phyloP scores from a whole-genome alignment of 2,329 filamentous ascomycete species.

The Colletotrichum eremochloae region DNA sequence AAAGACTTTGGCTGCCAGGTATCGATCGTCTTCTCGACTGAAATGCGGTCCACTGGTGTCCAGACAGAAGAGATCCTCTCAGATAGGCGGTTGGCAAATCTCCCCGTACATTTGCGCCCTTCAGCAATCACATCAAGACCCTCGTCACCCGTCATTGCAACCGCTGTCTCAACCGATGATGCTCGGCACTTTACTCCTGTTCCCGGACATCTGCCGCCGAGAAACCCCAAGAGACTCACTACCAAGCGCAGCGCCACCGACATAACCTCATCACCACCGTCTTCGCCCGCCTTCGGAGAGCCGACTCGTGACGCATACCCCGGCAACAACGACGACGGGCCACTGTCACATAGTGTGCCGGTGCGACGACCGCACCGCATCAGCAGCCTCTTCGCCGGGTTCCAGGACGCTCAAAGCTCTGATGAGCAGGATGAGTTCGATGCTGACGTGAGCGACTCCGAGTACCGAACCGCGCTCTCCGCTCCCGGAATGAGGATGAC shows the following conservation, averaged over 20 bases:
- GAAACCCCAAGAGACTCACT: constrained; percentile 70
- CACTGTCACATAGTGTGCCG: constrained; percentile 72
- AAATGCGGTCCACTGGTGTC: constrained; percentile 67
- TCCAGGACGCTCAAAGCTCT: constrained; percentile 76
- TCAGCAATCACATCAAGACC: constrained; percentile 78
- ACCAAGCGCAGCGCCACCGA: constrained; percentile 62
- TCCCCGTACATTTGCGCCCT: constrained; percentile 84
- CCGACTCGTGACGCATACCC: constrained; percentile 77
- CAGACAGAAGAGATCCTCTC: constrained; percentile 95
- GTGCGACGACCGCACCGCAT: constrained; percentile 79
- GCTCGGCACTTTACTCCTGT: constrained; percentile 62
- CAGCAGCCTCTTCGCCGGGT: constrained; percentile 89
- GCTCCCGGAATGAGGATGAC: constrained; percentile 68
- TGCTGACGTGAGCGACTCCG: constrained; percentile 73
- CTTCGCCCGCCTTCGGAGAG: constrained; percentile 42
- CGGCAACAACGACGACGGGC: constrained; percentile 85
- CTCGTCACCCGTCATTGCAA: constrained; percentile 62
- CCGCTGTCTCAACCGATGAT: constrained; percentile 52
- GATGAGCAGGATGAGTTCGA: constrained; percentile 77
- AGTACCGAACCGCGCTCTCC: constrained; percentile 75
- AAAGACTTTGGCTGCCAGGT: constrained; percentile 90
- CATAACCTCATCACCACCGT: constrained; percentile 60
- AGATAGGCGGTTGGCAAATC: constrained; percentile 79
- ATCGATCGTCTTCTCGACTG: constrained; percentile 63
- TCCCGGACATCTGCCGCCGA: constrained; percentile 67